phyloP scores from a whole-genome alignment of 1,284 basidiomycete species.

The Grifola frondosa region DNA sequence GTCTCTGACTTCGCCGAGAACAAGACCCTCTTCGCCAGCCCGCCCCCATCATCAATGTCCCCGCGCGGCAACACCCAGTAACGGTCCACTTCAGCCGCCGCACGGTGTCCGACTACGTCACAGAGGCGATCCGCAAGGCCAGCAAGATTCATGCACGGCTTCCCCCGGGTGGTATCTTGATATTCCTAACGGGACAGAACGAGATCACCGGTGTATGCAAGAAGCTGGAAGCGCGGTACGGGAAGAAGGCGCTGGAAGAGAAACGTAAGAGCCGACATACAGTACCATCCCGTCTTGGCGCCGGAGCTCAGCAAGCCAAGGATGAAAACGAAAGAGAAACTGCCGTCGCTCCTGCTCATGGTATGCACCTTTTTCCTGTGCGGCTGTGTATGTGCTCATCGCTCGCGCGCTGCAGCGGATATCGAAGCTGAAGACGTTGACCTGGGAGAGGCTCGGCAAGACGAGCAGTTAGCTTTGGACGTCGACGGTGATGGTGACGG shows the following conservation, averaged over 20 bases:
- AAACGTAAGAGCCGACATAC: constrained; percentile 41
- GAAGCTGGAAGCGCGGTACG: constrained; percentile 79
- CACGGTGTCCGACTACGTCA: constrained; percentile 86
- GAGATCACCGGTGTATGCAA: constrained; percentile 69
- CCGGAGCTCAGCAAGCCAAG: too few relatives aligned
- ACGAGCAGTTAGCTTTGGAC: constrained; percentile 50
- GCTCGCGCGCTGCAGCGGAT: constrained; percentile 37
- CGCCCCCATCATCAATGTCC: constrained; percentile 92
- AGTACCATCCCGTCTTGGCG: constrained; percentile 18
- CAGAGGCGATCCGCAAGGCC: constrained; percentile 88
- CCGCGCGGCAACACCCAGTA: constrained; percentile 93
- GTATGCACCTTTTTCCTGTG: constrained; percentile 28
- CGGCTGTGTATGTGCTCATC: background rate
- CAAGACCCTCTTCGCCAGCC: constrained; percentile 73
- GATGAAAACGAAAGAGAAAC: constrained; percentile 18
- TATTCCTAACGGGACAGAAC: constrained; percentile 79
- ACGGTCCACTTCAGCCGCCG: constrained; percentile 91
- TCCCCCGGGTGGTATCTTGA: constrained; percentile 69
- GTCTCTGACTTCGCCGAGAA: constrained; percentile 94
- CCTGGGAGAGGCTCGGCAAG: constrained; percentile 47
- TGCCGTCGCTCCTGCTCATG: constrained; percentile 47
- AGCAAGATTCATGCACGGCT: constrained; percentile 76
- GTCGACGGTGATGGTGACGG: constrained; percentile 50
- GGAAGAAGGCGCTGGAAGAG: constrained; percentile 61
- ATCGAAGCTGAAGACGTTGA: constrained; percentile 86